Conservation (phyloP, 805 yeast genomes). For the Allodekkera sacchari region DNA sequence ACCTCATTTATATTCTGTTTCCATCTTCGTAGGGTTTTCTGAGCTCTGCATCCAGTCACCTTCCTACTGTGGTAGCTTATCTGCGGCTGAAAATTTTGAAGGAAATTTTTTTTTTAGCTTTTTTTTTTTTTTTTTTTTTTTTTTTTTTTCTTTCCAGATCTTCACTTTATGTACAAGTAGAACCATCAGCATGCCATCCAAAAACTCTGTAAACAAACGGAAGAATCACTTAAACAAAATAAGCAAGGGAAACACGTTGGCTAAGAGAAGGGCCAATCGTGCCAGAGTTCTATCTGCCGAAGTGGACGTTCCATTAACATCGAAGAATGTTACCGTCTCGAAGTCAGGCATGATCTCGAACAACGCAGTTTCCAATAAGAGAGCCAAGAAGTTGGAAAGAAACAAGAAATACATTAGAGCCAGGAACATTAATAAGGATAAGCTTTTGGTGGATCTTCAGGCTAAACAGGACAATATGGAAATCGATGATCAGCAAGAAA, state of each 20-base stretch:
- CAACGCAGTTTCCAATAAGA: constrained; percentile 63
- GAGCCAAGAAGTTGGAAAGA: constrained; percentile 71
- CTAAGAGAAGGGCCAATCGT: constrained; percentile 41
- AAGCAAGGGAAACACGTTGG: constrained; percentile 41
- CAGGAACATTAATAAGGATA: constrained; percentile 34
- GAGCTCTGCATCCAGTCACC: too few species aligned
- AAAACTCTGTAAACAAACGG: constrained; percentile 74
- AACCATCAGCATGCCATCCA: constrained; percentile 11
- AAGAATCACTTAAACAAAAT: constrained; percentile 46
- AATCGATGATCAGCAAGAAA: constrained; percentile 27
- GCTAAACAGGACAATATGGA: constrained; percentile 48
- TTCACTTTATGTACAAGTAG: background rate
- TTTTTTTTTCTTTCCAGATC: background rate
- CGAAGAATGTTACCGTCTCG: constrained; percentile 36
- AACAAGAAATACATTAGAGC: constrained; percentile 63
- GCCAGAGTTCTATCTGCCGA: constrained; percentile 4
- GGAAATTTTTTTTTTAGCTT: background rate
- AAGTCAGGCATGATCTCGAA: constrained; percentile 34
- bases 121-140: constrained; percentile 1
- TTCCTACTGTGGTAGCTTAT: too few species aligned
- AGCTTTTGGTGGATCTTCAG: constrained; percentile 39
- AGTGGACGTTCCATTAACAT: constrained; percentile 20
- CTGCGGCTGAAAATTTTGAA: too few species aligned
- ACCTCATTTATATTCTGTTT: too few species aligned
- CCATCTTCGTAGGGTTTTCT: too few species aligned